Percentiles rank a stretch among this genome's conserved stretches.
Conservation (phyloP, 768 basidiomycete genomes). For the Leccinum subtestaceum region DNA sequence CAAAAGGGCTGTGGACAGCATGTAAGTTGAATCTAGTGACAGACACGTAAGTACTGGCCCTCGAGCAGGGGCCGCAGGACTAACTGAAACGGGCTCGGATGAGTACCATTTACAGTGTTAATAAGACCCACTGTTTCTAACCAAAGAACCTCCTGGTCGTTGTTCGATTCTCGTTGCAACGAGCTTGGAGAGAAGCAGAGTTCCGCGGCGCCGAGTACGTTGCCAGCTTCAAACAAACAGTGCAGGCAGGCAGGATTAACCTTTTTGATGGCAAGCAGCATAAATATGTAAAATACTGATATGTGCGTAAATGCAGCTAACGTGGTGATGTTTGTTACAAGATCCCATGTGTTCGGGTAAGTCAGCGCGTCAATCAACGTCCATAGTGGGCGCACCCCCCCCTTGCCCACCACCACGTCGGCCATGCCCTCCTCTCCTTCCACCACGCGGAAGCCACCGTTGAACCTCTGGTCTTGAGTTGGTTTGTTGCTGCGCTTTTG, state of each 20-base stretch:
- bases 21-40: neutral
- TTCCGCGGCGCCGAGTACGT: neutral
- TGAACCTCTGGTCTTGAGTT: constrained; percentile 22
- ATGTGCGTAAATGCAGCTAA: constrained; percentile 19
- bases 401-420: constrained; percentile 23
- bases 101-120: neutral
- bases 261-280: neutral
- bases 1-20: neutral
- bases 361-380: constrained; percentile 24
- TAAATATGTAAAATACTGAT: constrained; percentile 29
- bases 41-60: neutral
- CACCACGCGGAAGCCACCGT: constrained; percentile 28
- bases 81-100: neutral
- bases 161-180: neutral
- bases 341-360: constrained; percentile 9
- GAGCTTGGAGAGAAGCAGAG: neutral
- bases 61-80: neutral
- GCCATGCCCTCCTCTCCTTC: constrained; percentile 22
- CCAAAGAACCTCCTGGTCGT: neutral
- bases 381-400: constrained; percentile 22
- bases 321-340: constrained; percentile 15
- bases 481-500: constrained; percentile 46
- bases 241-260: neutral
- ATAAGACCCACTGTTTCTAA: neutral
- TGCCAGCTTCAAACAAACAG: too few species aligned